Percentiles rank a stretch among this genome's conserved stretches.
These are phyloP conservation scores for Dicorynia guianensis DNA, from an alignment of 306 rosid genomes.

Conservation along the genomic window DNA sequence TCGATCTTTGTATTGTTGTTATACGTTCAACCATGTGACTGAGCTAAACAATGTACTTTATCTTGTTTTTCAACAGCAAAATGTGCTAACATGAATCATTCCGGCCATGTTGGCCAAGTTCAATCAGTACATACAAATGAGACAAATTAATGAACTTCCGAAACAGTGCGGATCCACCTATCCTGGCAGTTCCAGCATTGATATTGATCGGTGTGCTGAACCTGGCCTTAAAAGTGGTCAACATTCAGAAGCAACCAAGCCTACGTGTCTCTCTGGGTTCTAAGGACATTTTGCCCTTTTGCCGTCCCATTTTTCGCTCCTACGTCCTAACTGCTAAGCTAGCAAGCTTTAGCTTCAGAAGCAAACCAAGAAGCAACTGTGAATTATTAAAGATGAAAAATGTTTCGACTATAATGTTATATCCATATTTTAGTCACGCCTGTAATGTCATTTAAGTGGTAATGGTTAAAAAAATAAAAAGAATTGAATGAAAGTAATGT, in stretches of 20 bases:
- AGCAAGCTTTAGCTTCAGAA: too few relatives aligned
- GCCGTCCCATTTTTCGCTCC: too few relatives aligned
- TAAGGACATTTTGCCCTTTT: too few relatives aligned
- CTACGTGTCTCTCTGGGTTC: too few relatives aligned
- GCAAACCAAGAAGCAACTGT: not conserved
- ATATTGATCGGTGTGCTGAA: slow-evolving; percentile 26
- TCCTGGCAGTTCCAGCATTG: not conserved
- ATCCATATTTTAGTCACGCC: too few relatives aligned
- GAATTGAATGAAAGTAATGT: too few relatives aligned
- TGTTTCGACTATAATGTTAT: too few relatives aligned
- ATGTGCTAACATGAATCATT: slow-evolving; percentile 34
- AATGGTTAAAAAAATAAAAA: too few relatives aligned
- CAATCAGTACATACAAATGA: slow-evolving; percentile 16
- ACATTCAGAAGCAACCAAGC: too few relatives aligned
- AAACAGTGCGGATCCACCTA: not conserved
- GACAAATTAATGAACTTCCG: not conserved
- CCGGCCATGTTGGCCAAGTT: slow-evolving; percentile 47
- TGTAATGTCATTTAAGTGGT: too few relatives aligned
- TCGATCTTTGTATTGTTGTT: not conserved
- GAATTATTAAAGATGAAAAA: too few relatives aligned
- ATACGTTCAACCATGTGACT: not conserved
- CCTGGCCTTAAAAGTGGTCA: slow-evolving; percentile 30
- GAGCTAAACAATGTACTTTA: not conserved
- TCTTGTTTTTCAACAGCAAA: not conserved
- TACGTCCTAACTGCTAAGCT: too few relatives aligned